Base-by-base conservation (phyloP, 2,329 filamentous ascomycete genomes). In the Epichloe sylvatica region DNA sequence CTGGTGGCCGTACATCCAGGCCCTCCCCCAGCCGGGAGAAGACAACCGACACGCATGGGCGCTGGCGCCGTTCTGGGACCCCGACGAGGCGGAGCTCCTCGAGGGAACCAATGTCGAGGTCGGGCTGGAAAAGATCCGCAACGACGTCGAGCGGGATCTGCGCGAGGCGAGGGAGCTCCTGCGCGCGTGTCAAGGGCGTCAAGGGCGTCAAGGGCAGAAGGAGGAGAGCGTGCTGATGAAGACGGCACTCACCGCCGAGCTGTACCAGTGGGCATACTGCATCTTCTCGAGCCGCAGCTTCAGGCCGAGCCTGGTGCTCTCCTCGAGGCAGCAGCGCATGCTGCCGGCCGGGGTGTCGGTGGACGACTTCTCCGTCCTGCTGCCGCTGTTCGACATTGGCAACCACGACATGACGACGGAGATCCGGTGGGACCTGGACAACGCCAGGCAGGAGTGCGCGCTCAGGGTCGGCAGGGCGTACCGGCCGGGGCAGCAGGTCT, bases 321-420 rank as follows among this genome's bases (percentile, higher is more conserved):
- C 74, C 0, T 53, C 55, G 1, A 50, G 57, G 2, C 53, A 66
- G 17, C 57, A 50, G 45, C 49, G 45, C 25, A 3, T 23, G 52
- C 59, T 68, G 3, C 61, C 67, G 0, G 50, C 64, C 1, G 60
- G 62, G 8, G 58, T 64, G 1, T 54, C 60, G 34, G 34, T 70
- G 4, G 78, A 83, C 47, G 77, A 80, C 56, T 82, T 85, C 51
- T 83, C 82, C 1, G 72, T 87, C 7, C 69, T 89, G 5, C 70
- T 87, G 35, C 84, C 84, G 1, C 68, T 87, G 3, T 76, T 86
- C 50, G 84, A 89, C 59, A 71, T 88, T 30, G 78, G 78, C 11
- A 89, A 89, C 59, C 84, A 89, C 59, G 75, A 77, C 47, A 80
- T 81, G 45, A 66, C 74, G 19, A 74, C 80, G 0, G 66, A 72